A percentile compares a stretch with the other conserved stretches of the same genome.
phyloP scores from a whole-genome alignment of 192 early-diverging fungal genomes.

The Entomortierella lignicola region DNA sequence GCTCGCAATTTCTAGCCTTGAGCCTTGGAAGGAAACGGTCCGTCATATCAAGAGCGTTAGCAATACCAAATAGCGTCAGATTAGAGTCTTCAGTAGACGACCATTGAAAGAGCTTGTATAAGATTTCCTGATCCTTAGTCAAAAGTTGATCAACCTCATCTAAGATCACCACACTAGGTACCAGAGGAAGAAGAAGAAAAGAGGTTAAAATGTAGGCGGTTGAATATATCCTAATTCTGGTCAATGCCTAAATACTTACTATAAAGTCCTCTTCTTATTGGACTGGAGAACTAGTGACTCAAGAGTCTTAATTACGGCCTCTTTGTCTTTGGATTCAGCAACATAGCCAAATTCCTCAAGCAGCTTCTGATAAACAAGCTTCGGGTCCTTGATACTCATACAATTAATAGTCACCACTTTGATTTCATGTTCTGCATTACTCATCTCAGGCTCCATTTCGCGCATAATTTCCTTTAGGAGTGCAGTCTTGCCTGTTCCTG shows the following conservation, averaged over 20 bases:
- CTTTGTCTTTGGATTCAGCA: constrained; percentile 53
- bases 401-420: constrained; percentile 85
- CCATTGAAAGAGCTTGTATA: constrained; percentile 93
- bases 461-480: constrained; percentile 72
- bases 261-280: constrained; percentile 58
- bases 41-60: constrained; percentile 94
- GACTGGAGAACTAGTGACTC: constrained; percentile 64
- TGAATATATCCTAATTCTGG: too few relatives aligned
- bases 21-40: constrained; percentile 90
- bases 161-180: constrained; percentile 77
- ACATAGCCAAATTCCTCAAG: constrained; percentile 60
- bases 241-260: constrained; percentile 46
- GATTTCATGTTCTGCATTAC: constrained; percentile 56
- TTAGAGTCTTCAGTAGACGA: constrained; percentile 67
- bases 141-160: constrained; percentile 95
- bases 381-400: constrained; percentile 81
- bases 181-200: background rate
- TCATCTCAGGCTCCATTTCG: constrained; percentile 49
- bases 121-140: constrained; percentile 81
- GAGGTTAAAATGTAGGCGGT: background rate
- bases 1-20: constrained; percentile 83
- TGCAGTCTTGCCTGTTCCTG: constrained; percentile 97
- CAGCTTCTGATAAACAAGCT: constrained; percentile 74
- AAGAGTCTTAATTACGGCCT: constrained; percentile 59
- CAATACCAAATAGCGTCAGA: constrained; percentile 89